Conservation (phyloP, 192 early-diverging fungal genomes). For the Mortierella antarctica region DNA sequence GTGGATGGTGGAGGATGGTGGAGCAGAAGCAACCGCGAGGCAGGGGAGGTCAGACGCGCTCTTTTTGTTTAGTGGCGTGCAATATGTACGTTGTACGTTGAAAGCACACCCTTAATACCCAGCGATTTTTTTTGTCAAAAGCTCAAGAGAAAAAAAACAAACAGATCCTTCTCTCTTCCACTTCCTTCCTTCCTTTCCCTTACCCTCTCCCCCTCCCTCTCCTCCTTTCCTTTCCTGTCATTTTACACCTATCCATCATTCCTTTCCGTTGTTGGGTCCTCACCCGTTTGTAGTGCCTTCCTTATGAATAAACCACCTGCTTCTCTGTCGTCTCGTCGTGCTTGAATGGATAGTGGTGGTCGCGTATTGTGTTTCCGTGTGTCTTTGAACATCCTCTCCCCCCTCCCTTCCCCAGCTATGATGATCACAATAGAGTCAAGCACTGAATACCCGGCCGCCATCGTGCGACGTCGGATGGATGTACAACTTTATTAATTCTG, state of each 20-base stretch:
- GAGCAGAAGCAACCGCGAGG: background rate
- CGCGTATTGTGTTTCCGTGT: background rate
- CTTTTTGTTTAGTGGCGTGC: no score
- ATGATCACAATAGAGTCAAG: conserved; percentile 56
- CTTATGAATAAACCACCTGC: background rate
- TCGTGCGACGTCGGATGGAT: conserved; percentile 56
- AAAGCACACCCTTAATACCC: no score
- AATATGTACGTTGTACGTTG: no score
- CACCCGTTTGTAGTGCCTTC: background rate
- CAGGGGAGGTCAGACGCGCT: no score
- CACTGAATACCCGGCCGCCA: conserved; percentile 57
- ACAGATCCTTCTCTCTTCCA: background rate
- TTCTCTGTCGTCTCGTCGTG: background rate
- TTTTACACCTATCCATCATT: background rate
- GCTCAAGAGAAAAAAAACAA: background rate
- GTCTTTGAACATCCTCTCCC: background rate
- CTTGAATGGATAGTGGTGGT: background rate
- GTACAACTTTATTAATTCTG: conserved; percentile 53
- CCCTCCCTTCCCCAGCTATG: conserved; percentile 26
- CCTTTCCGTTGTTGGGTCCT: background rate
- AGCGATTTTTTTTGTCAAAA: no score
- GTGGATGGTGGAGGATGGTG: no score
- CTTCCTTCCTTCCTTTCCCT: background rate
- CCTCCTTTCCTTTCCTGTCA: background rate
- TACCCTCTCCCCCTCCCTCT: background rate